phyloP scores from a whole-genome alignment of 768 basidiomycete genomes.

The Boletus barrowsii region DNA sequence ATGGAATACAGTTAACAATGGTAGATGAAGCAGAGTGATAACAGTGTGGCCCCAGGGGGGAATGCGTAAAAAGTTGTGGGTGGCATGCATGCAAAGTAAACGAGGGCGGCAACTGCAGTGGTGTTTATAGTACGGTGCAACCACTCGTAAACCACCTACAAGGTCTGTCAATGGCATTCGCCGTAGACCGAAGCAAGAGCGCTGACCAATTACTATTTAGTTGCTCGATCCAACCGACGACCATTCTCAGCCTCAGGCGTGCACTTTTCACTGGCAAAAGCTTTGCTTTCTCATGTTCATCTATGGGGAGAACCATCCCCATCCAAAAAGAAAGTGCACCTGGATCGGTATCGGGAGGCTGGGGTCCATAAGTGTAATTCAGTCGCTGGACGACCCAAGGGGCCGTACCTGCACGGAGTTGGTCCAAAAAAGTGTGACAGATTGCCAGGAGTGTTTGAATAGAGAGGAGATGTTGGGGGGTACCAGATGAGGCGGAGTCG shows the following conservation, averaged over 20 bases:
- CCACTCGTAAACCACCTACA: constrained; percentile 76
- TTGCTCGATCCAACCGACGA: constrained; percentile 94
- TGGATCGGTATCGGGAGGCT: constrained; percentile 61
- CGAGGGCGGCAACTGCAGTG: neutral
- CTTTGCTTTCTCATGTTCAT: constrained; percentile 85
- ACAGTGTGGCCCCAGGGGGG: constrained; percentile 5
- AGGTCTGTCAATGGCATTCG: constrained; percentile 17
- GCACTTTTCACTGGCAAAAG: constrained; percentile 79
- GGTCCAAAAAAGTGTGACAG: constrained; percentile 60
- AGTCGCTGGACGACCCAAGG: constrained; percentile 94
- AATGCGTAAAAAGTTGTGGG: constrained; percentile 6
- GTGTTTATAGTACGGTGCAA: constrained; percentile 51
- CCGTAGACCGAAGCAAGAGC: constrained; percentile 7
- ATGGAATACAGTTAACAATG: constrained; percentile 17
- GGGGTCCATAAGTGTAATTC: constrained; percentile 71
- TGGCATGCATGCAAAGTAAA: constrained; percentile 10
- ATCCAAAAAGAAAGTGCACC: constrained; percentile 86
- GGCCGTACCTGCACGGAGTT: constrained; percentile 66
- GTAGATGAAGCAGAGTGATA: neutral
- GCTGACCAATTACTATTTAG: constrained; percentile 55
- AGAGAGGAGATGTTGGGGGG: constrained; percentile 15
- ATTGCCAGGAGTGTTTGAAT: constrained; percentile 41
- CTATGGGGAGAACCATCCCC: constrained; percentile 85
- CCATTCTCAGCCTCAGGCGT: constrained; percentile 74
- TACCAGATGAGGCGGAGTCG: neutral